Evolutionary conservation across 164 flowering plant species (phyloP).

Genomic region (Akebia trifoliata): DNA sequence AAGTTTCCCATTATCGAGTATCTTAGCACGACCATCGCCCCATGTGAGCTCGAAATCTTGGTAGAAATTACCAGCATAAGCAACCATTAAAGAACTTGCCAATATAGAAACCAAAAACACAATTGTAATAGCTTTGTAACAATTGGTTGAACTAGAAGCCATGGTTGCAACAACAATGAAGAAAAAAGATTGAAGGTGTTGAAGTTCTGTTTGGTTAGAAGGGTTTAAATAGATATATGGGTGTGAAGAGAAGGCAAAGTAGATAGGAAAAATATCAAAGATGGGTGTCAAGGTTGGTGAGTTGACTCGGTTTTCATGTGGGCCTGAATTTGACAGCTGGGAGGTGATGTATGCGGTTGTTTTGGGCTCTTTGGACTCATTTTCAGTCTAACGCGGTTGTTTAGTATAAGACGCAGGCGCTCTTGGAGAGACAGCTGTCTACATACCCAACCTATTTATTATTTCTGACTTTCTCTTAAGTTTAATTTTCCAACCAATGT

Average conservation of each 20-base stretch:
- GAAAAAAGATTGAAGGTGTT: neutral
- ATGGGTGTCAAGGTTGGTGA: slow-evolving; percentile 1
- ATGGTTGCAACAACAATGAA: neutral
- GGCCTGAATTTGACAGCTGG: neutral
- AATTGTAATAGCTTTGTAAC: neutral
- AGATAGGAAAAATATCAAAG: neutral
- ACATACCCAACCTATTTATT: too few relatives aligned
- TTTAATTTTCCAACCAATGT: too few relatives aligned
- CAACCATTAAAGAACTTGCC: slow-evolving; percentile 1
- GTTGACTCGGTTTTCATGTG: neutral
- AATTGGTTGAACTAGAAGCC: too few relatives aligned
- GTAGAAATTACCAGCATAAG: slow-evolving; percentile 13
- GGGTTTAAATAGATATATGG: neutral
- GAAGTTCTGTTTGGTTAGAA: neutral
- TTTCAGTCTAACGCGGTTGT: too few relatives aligned
- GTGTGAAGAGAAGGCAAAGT: slow-evolving; percentile 3
- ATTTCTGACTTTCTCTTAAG: too few relatives aligned
- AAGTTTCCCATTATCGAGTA: slow-evolving; percentile 6
- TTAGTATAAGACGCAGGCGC: too few relatives aligned
- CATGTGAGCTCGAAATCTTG: slow-evolving; percentile 15
- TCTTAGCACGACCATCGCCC: slow-evolving; percentile 16
- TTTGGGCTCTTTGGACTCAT: too few relatives aligned
- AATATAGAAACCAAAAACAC: neutral
- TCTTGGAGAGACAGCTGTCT: too few relatives aligned
- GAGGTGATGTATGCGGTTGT: neutral